Base-by-base conservation (phyloP, 2,329 filamentous ascomycete species). In the Rachicladosporium sp. region DNA sequence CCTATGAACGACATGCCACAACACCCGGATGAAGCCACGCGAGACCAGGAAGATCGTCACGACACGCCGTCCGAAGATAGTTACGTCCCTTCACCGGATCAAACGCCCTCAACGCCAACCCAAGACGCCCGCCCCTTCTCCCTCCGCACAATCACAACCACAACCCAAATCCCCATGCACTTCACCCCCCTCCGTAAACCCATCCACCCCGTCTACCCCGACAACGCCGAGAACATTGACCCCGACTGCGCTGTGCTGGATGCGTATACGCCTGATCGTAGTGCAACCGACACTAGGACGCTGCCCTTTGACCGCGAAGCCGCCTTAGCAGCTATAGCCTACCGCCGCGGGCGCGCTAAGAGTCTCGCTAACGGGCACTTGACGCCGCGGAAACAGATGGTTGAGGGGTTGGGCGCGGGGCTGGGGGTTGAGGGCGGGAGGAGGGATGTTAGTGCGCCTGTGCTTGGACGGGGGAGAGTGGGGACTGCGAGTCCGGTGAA, bases 321-420 rank as follows among this genome's bases (percentile, higher is more conserved):
- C 58, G 82, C 82, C 3, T 69, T 89, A 10, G 80, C 80, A 40
- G 76, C 80, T 56, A 88, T 89, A 48, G 71, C 78, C 38, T 78
- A 84, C 61, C 70, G 83, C 21, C 66, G 83, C 38, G 81, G 80
- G 5, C 67, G 83, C 33, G 80, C 82, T 41, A 71, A 76, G 49
- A 84, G 79, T 56, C 73, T 80, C 42, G 76, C 77, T 4, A 70
- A 76, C 38, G 76, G 74, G 2, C 70, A 74, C 4, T 64, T 70
- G 43, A 81, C 79, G 31, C 76, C 76, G 7, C 65, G 68, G 45
- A 76, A 72, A 59, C 69, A 72, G 57, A 73, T 74, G 68, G 56
- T 74, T 31, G 64, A 69, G 44, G 73, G 68, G 21, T 60, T 60
- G 13, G 57, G 43, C 23, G 34, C 15, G 15, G 15, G 15, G 15